Evolutionary conservation across 1,284 basidiomycete genomes (phyloP).

Genomic region (Agaricales sp.): DNA sequence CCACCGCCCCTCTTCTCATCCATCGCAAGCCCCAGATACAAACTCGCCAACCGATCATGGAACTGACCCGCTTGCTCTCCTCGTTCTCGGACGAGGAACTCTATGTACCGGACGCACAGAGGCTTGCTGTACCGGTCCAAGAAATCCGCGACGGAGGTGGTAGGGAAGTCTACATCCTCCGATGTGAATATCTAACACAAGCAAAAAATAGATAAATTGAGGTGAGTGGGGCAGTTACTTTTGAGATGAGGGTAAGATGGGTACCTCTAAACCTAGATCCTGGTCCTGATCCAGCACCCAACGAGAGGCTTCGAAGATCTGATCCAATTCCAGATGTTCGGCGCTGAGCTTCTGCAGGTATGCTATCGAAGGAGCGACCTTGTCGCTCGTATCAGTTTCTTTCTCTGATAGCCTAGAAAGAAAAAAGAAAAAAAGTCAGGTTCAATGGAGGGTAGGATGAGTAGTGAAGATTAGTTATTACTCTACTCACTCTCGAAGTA

Average conservation of each 20-base stretch:
- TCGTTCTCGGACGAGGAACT: conserved; percentile 72
- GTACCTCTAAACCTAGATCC: conserved; percentile 68
- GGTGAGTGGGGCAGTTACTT: background rate
- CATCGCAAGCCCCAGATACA: conserved; percentile 68
- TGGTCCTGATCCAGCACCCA: conserved; percentile 80
- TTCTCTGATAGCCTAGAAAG: conserved; percentile 61
- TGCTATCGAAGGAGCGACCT: conserved; percentile 73
- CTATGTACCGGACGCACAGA: conserved; percentile 77
- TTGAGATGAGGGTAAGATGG: conserved; percentile 6
- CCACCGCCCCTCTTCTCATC: conserved; percentile 43
- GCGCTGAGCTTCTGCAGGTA: conserved; percentile 91
- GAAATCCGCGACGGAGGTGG: conserved; percentile 63
- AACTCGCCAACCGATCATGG: conserved; percentile 82
- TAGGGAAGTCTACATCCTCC: conserved; percentile 87
- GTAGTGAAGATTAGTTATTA: no score
- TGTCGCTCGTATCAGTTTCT: conserved; percentile 71
- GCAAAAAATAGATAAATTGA: background rate
- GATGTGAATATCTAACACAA: conserved; percentile 80
- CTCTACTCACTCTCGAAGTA: conserved; percentile 77
- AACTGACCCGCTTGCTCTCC: conserved; percentile 60
- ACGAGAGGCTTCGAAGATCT: conserved; percentile 69
- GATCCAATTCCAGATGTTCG: conserved; percentile 63
- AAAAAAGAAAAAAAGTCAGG: conserved; percentile 1
- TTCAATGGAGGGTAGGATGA: conserved; percentile 4
- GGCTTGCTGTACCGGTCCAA: conserved; percentile 61